phyloP scores from a whole-genome alignment of 2,329 filamentous ascomycete species.

The Volutella citrinella region DNA sequence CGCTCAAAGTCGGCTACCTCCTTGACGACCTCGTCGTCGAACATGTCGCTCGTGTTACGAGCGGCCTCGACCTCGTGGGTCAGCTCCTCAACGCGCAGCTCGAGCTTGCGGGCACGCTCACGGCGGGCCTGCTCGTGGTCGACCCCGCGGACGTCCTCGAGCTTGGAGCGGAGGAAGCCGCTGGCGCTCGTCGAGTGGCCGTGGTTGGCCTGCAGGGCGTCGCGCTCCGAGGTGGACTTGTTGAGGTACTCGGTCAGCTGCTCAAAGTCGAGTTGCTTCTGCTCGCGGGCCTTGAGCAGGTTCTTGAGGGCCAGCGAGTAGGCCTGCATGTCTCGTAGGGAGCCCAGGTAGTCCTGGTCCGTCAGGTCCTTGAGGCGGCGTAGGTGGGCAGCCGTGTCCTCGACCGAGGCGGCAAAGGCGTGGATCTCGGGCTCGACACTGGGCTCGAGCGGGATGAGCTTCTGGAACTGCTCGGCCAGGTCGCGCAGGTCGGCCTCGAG shows the following conservation, averaged over 20 bases:
- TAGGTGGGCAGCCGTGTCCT: slow-evolving; percentile 77
- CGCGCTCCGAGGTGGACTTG: slow-evolving; percentile 84
- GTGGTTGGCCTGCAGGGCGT: slow-evolving; percentile 67
- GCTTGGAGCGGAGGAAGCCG: slow-evolving; percentile 86
- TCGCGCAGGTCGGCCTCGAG: slow-evolving; percentile 86
- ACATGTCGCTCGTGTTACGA: slow-evolving; percentile 83
- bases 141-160: slow-evolving; percentile 94
- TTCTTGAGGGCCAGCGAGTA: slow-evolving; percentile 86
- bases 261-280: slow-evolving; percentile 97
- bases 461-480: slow-evolving; percentile 90
- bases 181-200: slow-evolving; percentile 64
- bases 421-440: slow-evolving; percentile 80
- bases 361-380: slow-evolving; percentile 84
- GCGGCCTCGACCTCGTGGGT: slow-evolving; percentile 86
- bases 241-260: slow-evolving; percentile 93
- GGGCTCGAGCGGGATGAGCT: slow-evolving; percentile 84
- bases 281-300: slow-evolving; percentile 88
- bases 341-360: slow-evolving; percentile 92
- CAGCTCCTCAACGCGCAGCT: slow-evolving; percentile 88
- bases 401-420: slow-evolving; percentile 81
- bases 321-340: slow-evolving; percentile 89
- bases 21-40: slow-evolving; percentile 92
- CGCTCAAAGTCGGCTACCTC: slow-evolving; percentile 93
- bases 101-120: slow-evolving; percentile 83
- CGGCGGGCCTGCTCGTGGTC: slow-evolving; percentile 91